Percentiles rank a stretch among this genome's conserved stretches.
These are phyloP conservation scores for Cystobasidium slooffiae DNA, from an alignment of 1,284 basidiomycete species.

Conservation along the genomic window DNA sequence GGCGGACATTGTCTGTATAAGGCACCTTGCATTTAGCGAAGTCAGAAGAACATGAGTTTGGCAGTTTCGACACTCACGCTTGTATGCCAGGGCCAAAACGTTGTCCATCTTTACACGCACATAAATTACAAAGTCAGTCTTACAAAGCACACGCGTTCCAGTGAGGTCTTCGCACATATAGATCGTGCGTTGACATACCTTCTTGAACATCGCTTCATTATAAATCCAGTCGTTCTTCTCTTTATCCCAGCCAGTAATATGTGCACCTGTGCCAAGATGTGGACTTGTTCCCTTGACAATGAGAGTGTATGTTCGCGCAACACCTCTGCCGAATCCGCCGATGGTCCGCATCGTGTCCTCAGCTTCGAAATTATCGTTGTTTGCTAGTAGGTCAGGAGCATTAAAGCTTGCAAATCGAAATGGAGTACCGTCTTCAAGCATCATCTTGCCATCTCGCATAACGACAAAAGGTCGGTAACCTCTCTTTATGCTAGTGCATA, in stretches of 20 bases:
- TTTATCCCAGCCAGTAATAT: constrained; percentile 51
- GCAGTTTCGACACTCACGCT: too few species aligned
- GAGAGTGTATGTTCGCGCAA: constrained; percentile 53
- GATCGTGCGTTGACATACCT: constrained; percentile 42
- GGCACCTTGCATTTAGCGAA: too few species aligned
- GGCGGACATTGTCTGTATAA: constrained; percentile 46
- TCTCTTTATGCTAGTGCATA: too few species aligned
- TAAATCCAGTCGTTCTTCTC: constrained; percentile 53
- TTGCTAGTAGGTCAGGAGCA: constrained; percentile 50
- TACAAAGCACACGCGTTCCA: too few species aligned
- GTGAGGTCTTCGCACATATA: too few species aligned
- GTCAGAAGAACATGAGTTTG: too few species aligned
- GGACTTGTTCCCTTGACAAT: constrained; percentile 47
- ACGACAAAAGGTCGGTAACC: constrained; percentile 12
- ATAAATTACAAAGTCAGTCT: too few species aligned
- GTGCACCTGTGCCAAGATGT: constrained; percentile 47
- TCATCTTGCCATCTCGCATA: constrained; percentile 15
- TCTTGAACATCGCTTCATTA: constrained; percentile 46
- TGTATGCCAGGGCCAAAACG: too few species aligned
- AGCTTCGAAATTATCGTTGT: constrained; percentile 50
- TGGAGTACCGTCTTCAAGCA: constrained; percentile 20
- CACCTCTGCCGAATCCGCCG: constrained; percentile 45
- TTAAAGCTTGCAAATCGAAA: constrained; percentile 45
- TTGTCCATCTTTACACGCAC: too few species aligned
- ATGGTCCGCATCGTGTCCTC: constrained; percentile 46